These are phyloP conservation scores for Neonothopanus nambi DNA, from an alignment of 1,284 basidiomycete species.

Conservation along the genomic window DNA sequence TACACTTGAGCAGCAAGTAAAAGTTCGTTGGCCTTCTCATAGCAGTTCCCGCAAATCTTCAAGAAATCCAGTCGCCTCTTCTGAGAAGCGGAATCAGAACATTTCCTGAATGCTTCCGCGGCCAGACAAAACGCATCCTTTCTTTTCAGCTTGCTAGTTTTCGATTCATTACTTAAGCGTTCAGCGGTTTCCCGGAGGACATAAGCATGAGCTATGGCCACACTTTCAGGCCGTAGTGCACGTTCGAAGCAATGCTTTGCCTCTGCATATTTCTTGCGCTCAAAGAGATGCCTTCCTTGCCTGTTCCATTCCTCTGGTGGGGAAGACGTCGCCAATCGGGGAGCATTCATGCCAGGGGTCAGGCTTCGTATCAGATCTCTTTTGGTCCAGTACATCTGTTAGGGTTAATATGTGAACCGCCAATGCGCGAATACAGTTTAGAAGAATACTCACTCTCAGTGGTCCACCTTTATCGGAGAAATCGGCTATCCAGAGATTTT, in stretches of 20 bases:
- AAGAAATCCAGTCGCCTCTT: conserved; percentile 40
- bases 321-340: conserved; percentile 49
- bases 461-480: conserved; percentile 55
- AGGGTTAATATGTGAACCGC: too few relatives aligned
- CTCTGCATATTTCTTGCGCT: conserved; percentile 53
- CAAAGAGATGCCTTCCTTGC: conserved; percentile 53
- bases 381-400: conserved; percentile 52
- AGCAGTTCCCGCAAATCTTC: conserved; percentile 55
- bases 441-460: conserved; percentile 47
- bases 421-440: too few relatives aligned
- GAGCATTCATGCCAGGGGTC: conserved; percentile 43
- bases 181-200: conserved; percentile 33
- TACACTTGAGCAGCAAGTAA: conserved; percentile 48
- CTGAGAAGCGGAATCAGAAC: conserved; percentile 32
- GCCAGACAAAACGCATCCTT: conserved; percentile 42
- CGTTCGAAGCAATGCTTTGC: conserved; percentile 64
- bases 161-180: not conserved
- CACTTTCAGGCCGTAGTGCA: conserved; percentile 46
- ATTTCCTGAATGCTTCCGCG: conserved; percentile 48
- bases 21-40: conserved; percentile 39
- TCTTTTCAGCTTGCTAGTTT: conserved; percentile 19
- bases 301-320: conserved; percentile 54
- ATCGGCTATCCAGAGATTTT: conserved; percentile 69
- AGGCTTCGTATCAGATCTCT: conserved; percentile 43
- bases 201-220: conserved; percentile 41